A percentile compares a stretch with the other conserved stretches of the same genome.
Evolutionary conservation across 2,329 filamentous ascomycete genomes (phyloP).

Genomic region (Phoma herbarum): DNA sequence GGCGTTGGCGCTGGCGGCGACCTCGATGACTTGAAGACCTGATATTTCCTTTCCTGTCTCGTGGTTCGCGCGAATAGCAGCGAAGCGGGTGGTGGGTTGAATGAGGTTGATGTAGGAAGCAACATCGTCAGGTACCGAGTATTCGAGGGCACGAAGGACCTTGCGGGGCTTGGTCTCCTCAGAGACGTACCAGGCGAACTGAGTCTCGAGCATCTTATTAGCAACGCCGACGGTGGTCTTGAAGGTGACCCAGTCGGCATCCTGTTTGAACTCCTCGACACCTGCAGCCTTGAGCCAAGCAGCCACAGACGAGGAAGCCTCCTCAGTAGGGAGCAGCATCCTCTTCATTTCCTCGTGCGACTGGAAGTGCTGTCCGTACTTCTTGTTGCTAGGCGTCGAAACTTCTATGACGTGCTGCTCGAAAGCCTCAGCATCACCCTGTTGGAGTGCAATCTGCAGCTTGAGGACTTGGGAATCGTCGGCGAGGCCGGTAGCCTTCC

Average conservation of each 20-base stretch:
- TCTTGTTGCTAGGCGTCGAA: conserved; percentile 57
- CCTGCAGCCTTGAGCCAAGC: conserved; percentile 57
- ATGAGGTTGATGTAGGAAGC: conserved; percentile 57
- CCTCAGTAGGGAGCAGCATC: conserved; percentile 53
- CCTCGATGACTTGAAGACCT: conserved; percentile 22
- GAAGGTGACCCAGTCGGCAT: conserved; percentile 50
- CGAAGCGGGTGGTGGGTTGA: conserved; percentile 63
- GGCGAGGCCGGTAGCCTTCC: conserved; percentile 33
- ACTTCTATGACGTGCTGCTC: conserved; percentile 52
- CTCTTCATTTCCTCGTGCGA: conserved; percentile 55
- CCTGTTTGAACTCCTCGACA: conserved; percentile 48
- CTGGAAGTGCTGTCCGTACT: conserved; percentile 61
- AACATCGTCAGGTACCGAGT: conserved; percentile 54
- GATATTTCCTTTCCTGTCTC: conserved; percentile 31
- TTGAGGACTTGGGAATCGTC: conserved; percentile 33
- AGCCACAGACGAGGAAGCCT: conserved; percentile 50
- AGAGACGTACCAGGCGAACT: conserved; percentile 56
- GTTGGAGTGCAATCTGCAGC: conserved; percentile 44
- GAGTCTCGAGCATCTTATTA: conserved; percentile 57
- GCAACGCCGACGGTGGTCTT: conserved; percentile 53
- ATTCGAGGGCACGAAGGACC: conserved; percentile 56
- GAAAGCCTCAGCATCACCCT: conserved; percentile 47
- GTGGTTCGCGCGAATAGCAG: conserved; percentile 38
- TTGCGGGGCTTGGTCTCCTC: conserved; percentile 49
- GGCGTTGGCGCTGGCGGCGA: conserved; percentile 25